phyloP scores from a whole-genome alignment of 768 basidiomycete genomes.

The Cystofilobasidium capitatum region DNA sequence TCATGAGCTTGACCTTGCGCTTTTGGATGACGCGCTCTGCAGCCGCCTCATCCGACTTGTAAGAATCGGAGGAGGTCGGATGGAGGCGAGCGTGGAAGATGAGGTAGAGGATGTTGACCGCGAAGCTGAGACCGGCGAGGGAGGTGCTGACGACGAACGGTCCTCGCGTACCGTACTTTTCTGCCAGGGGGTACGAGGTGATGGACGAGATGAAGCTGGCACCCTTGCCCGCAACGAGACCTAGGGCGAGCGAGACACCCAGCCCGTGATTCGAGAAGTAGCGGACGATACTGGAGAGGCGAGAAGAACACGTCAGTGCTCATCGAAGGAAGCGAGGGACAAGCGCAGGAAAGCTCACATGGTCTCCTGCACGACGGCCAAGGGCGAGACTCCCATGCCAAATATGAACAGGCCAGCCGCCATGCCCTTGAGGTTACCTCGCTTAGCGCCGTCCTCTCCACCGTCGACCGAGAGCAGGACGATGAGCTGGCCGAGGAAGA shows the following conservation, averaged over 20 bases:
- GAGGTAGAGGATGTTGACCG: slow-evolving; percentile 61
- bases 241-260: slow-evolving; percentile 69
- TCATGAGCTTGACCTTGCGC: slow-evolving; percentile 40
- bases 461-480: slow-evolving; percentile 55
- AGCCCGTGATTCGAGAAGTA: slow-evolving; percentile 64
- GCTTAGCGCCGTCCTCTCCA: slow-evolving; percentile 35
- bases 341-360: slow-evolving; percentile 10
- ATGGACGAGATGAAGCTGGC: slow-evolving; percentile 66
- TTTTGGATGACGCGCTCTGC: slow-evolving; percentile 18
- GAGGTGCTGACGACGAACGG: slow-evolving; percentile 63
- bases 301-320: background rate
- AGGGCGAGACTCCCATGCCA: slow-evolving; percentile 66
- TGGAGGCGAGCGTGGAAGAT: slow-evolving; percentile 54
- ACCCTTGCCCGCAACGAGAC: slow-evolving; percentile 69
- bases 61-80: slow-evolving; percentile 53
- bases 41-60: slow-evolving; percentile 42
- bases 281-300: slow-evolving; percentile 49
- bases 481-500: slow-evolving; percentile 59
- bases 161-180: slow-evolving; percentile 56
- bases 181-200: slow-evolving; percentile 65
- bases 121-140: slow-evolving; percentile 48
- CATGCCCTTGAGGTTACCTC: slow-evolving; percentile 56
- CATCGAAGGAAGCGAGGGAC: background rate
- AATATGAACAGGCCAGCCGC: slow-evolving; percentile 66
- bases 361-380: slow-evolving; percentile 56